phyloP scores from a whole-genome alignment of 176 grass and related monocot genomes.

The Aegilops bicornis region DNA sequence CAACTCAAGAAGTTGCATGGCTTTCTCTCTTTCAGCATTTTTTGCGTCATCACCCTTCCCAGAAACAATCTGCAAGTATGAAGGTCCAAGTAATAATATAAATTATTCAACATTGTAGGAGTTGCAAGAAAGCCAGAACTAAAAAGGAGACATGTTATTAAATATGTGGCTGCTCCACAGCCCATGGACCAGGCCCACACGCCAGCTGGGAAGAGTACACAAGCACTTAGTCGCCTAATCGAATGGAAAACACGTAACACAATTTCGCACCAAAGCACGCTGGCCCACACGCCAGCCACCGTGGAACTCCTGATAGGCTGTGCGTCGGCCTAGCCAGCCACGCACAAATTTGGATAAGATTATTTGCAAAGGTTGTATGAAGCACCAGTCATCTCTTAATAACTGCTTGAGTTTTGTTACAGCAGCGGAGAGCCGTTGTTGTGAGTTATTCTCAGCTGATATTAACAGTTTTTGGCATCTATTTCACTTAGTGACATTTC shows the following conservation, averaged over 20 bases:
- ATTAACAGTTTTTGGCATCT: neutral
- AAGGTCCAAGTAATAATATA: slow-evolving; percentile 2
- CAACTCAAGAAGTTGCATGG: slow-evolving; percentile 60
- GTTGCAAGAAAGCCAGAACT: neutral
- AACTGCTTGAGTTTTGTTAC: neutral
- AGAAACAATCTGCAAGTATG: slow-evolving; percentile 68
- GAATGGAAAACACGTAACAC: no score
- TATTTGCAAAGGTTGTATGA: slow-evolving; percentile 4
- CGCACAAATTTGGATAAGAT: neutral
- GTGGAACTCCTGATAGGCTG: no score
- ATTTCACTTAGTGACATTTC: neutral
- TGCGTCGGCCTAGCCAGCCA: no score
- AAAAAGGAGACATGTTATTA: neutral
- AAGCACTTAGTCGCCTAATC: no score
- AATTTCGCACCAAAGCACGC: no score
- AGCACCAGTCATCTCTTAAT: neutral
- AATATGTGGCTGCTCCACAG: neutral
- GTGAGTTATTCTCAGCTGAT: neutral
- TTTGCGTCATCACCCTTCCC: slow-evolving; percentile 71
- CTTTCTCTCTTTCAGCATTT: slow-evolving; percentile 81
- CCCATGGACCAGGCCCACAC: no score
- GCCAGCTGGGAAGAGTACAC: no score
- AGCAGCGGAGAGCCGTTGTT: neutral
- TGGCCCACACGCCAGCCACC: no score
- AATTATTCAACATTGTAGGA: neutral